Conservation (phyloP, 805 yeast species). For the Tetrapisispora pingtungensis region DNA sequence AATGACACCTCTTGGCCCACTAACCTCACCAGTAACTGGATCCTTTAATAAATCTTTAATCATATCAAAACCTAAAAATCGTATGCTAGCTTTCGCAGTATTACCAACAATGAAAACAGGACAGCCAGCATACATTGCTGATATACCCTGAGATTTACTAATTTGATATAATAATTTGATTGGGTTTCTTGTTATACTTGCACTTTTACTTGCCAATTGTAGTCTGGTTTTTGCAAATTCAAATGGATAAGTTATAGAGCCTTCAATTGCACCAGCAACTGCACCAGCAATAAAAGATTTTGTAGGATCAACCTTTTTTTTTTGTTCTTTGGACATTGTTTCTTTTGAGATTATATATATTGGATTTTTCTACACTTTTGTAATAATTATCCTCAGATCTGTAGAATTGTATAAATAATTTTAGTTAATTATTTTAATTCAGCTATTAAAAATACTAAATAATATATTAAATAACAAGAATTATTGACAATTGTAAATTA, state of each 20-base stretch:
- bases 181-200: constrained; percentile 71
- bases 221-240: constrained; percentile 93
- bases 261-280: constrained; percentile 93
- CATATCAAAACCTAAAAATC: constrained; percentile 86
- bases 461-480: too few species aligned
- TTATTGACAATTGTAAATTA: too few species aligned
- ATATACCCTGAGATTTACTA: constrained; percentile 67
- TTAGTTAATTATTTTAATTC: too few species aligned
- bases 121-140: constrained; percentile 84
- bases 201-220: constrained; percentile 62
- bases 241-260: constrained; percentile 85
- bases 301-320: constrained; percentile 45
- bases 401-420: too few species aligned
- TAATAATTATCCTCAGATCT: neutral
- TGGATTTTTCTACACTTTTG: too few species aligned
- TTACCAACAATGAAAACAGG: constrained; percentile 95
- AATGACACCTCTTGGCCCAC: constrained; percentile 82
- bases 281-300: constrained; percentile 93
- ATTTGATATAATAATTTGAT: constrained; percentile 65
- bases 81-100: constrained; percentile 90
- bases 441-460: too few species aligned
- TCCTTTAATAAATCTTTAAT: constrained; percentile 72
- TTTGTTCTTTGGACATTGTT: neutral
- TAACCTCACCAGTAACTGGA: constrained; percentile 65
- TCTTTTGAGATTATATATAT: too few species aligned